These are phyloP conservation scores for Sideroxylon spinosum DNA, from an alignment of 179 eudicot species.

Conservation along the genomic window DNA sequence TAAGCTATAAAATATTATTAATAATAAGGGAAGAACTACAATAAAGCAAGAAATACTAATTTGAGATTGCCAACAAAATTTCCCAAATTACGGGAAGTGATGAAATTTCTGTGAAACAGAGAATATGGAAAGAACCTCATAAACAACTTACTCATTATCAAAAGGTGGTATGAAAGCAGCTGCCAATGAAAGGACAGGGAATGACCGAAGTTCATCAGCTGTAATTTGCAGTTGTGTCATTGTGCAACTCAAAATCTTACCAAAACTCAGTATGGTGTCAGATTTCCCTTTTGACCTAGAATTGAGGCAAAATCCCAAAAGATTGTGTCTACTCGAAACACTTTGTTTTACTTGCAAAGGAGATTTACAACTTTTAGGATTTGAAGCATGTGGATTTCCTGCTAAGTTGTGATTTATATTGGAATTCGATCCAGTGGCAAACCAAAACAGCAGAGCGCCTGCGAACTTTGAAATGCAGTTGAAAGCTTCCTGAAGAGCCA, in stretches of 20 bases:
- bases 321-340: constrained; percentile 23
- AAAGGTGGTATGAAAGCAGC: constrained; percentile 59
- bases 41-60: no score
- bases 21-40: no score
- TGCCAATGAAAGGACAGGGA: constrained; percentile 58
- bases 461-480: constrained; percentile 56
- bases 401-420: constrained; percentile 21
- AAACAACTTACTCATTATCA: constrained; percentile 47
- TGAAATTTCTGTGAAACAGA: background rate
- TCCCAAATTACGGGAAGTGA: background rate
- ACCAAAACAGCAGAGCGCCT: constrained; percentile 45
- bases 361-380: constrained; percentile 18
- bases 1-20: no score
- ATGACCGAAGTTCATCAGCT: constrained; percentile 38
- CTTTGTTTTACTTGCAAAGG: constrained; percentile 28
- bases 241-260: constrained; percentile 42
- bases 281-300: constrained; percentile 29
- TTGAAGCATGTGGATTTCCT: constrained; percentile 24
- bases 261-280: constrained; percentile 25
- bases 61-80: no score
- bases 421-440: constrained; percentile 40
- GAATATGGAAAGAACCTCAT: no score
- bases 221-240: constrained; percentile 30
- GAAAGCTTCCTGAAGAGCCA: constrained; percentile 48
- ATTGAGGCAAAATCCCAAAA: constrained; percentile 25